These are phyloP conservation scores for Haplosporangium sp. DNA, from an alignment of 371 early-diverging fungal species.

Conservation along the genomic window DNA sequence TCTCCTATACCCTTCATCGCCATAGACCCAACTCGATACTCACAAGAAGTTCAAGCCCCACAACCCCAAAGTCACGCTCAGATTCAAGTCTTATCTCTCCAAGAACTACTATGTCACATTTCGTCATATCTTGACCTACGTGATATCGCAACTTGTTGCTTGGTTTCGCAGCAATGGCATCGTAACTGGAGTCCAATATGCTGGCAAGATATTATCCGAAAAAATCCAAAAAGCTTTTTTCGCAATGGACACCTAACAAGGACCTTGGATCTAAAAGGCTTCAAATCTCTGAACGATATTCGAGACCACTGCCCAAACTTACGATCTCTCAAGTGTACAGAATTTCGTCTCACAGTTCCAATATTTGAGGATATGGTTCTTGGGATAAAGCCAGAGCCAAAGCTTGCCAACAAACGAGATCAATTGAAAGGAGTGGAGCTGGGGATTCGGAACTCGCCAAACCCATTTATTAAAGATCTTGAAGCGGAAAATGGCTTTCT, in stretches of 20 bases:
- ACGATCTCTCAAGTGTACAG: conserved; percentile 3
- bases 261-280: neutral
- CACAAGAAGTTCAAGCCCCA: neutral
- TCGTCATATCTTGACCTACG: neutral
- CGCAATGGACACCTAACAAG: conserved; percentile 12
- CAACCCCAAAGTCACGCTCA: neutral
- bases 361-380: conserved; percentile 8
- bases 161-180: conserved; percentile 22
- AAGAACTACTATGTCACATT: conserved; percentile 10
- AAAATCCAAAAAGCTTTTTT: neutral
- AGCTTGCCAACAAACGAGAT: neutral
- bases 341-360: neutral
- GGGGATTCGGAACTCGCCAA: neutral
- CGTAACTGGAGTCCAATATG: conserved; percentile 16
- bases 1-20: conserved; percentile 1
- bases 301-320: conserved; percentile 20
- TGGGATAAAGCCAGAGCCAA: neutral
- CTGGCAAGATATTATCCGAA: conserved; percentile 8
- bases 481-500: conserved; percentile 1
- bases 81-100: neutral
- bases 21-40: neutral
- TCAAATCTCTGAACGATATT: neutral
- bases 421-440: neutral
- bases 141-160: neutral
- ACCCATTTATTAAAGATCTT: neutral